These are phyloP conservation scores for Mycena venus DNA, from an alignment of 768 basidiomycete genomes.

Conservation along the genomic window DNA sequence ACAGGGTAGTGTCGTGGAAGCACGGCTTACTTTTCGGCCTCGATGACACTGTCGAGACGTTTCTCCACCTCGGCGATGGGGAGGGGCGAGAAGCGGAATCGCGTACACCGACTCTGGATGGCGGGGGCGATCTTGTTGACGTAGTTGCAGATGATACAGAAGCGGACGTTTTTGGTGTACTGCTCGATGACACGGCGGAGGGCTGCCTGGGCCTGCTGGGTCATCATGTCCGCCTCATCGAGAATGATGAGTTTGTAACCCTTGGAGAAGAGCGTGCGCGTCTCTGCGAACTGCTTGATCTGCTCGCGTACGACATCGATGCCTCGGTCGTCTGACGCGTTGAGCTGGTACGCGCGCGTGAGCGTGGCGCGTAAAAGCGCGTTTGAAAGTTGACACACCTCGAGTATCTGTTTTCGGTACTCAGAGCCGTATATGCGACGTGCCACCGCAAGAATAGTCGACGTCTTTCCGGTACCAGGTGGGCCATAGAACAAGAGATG, in stretches of 20 bases:
- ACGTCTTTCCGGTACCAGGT: slow-evolving; percentile 98
- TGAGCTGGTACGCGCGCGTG: slow-evolving; percentile 68
- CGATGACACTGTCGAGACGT: slow-evolving; percentile 81
- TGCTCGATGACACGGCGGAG: slow-evolving; percentile 98
- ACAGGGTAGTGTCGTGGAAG: not conserved
- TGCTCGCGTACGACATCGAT: slow-evolving; percentile 99
- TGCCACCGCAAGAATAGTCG: slow-evolving; percentile 96
- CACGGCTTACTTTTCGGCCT: slow-evolving; percentile 80
- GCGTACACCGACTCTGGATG: slow-evolving; percentile 97
- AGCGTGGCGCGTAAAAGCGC: not conserved
- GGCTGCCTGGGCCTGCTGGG: slow-evolving; percentile 95
- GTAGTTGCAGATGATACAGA: slow-evolving; percentile 99
- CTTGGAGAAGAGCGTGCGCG: slow-evolving; percentile 90
- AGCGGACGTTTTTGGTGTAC: slow-evolving; percentile 98
- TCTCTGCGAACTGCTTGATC: slow-evolving; percentile 98
- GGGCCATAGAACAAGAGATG: slow-evolving; percentile 98
- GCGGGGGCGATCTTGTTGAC: slow-evolving; percentile 99
- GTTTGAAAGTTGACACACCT: slow-evolving; percentile 62
- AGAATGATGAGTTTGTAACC: slow-evolving; percentile 98
- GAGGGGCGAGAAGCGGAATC: slow-evolving; percentile 96
- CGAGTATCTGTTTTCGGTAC: slow-evolving; percentile 93
- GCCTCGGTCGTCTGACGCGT: slow-evolving; percentile 98
- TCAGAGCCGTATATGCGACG: slow-evolving; percentile 91
- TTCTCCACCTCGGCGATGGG: slow-evolving; percentile 89
- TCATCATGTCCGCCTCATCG: slow-evolving; percentile 99